These are phyloP conservation scores for Erigeron canadensis DNA, from an alignment of 129 eudicot species.

Conservation along the genomic window DNA sequence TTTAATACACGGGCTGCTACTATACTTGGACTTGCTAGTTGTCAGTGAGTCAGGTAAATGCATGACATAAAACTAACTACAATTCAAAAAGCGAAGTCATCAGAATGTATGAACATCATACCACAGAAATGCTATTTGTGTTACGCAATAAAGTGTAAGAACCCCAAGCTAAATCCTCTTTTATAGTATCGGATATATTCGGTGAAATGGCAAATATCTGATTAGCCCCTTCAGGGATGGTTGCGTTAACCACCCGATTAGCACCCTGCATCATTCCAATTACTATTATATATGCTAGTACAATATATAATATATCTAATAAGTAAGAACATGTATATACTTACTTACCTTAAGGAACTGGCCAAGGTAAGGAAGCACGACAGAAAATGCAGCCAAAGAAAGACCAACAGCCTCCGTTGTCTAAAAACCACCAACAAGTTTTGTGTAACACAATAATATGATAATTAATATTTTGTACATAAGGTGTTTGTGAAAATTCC, in stretches of 20 bases:
- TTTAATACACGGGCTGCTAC: too few species aligned
- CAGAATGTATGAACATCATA: conserved; percentile 16
- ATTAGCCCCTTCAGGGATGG: conserved; percentile 61
- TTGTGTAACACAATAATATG: too few species aligned
- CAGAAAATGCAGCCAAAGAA: conserved; percentile 78
- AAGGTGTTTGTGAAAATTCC: conserved; percentile 22
- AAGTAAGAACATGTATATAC: not conserved
- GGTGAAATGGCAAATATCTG: conserved; percentile 69
- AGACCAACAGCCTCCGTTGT: conserved; percentile 79
- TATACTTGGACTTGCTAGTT: too few species aligned
- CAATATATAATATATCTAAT: not conserved
- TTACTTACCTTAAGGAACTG: conserved; percentile 76
- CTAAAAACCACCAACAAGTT: conserved; percentile 42
- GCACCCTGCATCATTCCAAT: conserved; percentile 53
- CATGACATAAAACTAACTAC: too few species aligned
- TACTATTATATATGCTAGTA: not conserved
- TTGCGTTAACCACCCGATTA: conserved; percentile 48
- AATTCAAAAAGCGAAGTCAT: not conserved
- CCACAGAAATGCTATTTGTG: conserved; percentile 80
- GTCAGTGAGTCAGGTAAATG: too few species aligned
- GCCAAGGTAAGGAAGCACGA: conserved; percentile 70
- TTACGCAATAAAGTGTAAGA: conserved; percentile 74
- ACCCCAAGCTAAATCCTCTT: conserved; percentile 91
- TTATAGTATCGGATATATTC: conserved; percentile 43
- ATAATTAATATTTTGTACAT: conserved; percentile 7